Conservation (phyloP, 805 yeast genomes). For the Ogataea pilisensis region DNA sequence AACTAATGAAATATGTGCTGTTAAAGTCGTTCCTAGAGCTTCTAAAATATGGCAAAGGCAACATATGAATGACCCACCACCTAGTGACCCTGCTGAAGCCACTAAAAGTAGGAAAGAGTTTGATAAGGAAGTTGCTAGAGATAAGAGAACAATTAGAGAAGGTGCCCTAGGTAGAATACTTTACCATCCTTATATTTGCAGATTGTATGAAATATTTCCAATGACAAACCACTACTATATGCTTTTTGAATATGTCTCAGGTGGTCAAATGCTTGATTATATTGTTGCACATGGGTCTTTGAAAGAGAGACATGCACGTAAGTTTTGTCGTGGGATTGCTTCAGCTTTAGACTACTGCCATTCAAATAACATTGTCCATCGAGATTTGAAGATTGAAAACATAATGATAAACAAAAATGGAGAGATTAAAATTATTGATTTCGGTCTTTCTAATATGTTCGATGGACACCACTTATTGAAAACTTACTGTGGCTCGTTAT, state of each 20-base stretch:
- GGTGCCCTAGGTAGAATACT: slow-evolving; percentile 89
- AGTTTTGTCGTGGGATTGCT: slow-evolving; percentile 91
- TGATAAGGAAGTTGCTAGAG: slow-evolving; percentile 84
- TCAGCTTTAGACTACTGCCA: slow-evolving; percentile 93
- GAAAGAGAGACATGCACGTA: slow-evolving; percentile 90
- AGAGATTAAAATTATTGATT: slow-evolving; percentile 92
- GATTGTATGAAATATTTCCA: slow-evolving; percentile 88
- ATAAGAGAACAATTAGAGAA: slow-evolving; percentile 88
- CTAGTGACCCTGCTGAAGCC: slow-evolving; percentile 52
- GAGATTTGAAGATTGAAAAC: slow-evolving; percentile 94
- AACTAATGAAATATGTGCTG: slow-evolving; percentile 83
- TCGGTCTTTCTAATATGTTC: slow-evolving; percentile 88
- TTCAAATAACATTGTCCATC: slow-evolving; percentile 89
- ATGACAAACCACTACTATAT: slow-evolving; percentile 97
- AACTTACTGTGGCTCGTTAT: slow-evolving; percentile 95
- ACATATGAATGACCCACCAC: slow-evolving; percentile 66
- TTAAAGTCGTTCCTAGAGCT: slow-evolving; percentile 90
- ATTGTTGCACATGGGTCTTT: slow-evolving; percentile 94
- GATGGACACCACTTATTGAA: slow-evolving; percentile 67
- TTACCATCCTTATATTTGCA: slow-evolving; percentile 88
- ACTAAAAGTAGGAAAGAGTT: slow-evolving; percentile 62
- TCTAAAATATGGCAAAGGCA: slow-evolving; percentile 70
- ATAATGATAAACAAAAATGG: slow-evolving; percentile 92
- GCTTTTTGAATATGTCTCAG: slow-evolving; percentile 94
- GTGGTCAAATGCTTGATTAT: slow-evolving; percentile 96